Evolutionary conservation across 148 eudicot genomes (phyloP), one percentile per base, ranked within the genome.

Genomic region (Arctostaphylos glauca): DNA sequence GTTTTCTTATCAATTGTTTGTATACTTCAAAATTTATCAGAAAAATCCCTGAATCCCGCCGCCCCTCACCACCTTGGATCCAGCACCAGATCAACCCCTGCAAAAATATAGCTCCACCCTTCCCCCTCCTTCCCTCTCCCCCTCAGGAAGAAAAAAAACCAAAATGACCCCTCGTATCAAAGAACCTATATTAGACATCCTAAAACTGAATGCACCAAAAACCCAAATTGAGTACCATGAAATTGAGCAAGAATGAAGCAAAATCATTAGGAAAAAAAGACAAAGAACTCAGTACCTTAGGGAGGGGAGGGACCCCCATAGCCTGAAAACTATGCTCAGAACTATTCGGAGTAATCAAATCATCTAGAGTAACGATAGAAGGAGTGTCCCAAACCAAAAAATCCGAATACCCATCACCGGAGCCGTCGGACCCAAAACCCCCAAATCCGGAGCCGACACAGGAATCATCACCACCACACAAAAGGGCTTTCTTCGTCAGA

Each of bases 301-400:
- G 93, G 50, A 87, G 78, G 68, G 89, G 91, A 81, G 93, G 91
- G 41, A 91, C 91, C 18, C 90, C 91, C 80, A 86, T 84, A 60
- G 91, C 93, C 78, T 81, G 88, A 80, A 87, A 91, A 58, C 53
- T 80, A 70, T 83, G 86, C 5, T 77, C 86, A 66, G 75, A 47
- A 31, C 73, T 68, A 84, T 79, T 85, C 3, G 86, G 78, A 19
- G 21, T 84, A 58, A 91, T 88, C 87, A 91, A 87, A 83, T 91
- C 93, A 87, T 91, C 90, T 48, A 91, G 60, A 47, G 86, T 82
- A 14, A 86, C 88, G 56, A 91, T 77, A 16, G 80, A 49, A 0
- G 93, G 91, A 54, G 89, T 91, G 46, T 89, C 91, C 93, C 93
- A 91, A 77, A 87, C 89, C 83, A 89, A 62, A 25, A 83, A 84